These are phyloP conservation scores for Aspergillaceae sp. DNA, from an alignment of 2,329 filamentous ascomycete genomes.

Conservation along the genomic window DNA sequence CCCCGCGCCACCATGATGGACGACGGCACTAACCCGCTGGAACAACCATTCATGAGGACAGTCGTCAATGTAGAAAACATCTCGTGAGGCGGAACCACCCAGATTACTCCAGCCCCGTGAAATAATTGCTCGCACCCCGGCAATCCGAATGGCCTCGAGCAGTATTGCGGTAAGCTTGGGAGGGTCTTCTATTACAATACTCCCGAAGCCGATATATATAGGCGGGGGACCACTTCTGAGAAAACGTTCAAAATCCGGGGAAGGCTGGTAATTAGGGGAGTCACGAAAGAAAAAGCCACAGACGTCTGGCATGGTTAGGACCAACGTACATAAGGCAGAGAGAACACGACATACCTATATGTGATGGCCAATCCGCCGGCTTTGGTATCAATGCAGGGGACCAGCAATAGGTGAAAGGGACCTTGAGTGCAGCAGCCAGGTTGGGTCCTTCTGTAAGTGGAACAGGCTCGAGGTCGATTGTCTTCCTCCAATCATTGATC, in stretches of 20 bases:
- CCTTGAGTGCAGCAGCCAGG: slow-evolving; percentile 26
- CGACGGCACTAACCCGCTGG: slow-evolving; percentile 45
- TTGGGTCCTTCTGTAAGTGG: slow-evolving; percentile 29
- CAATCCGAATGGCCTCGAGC: slow-evolving; percentile 39
- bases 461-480: slow-evolving; percentile 35
- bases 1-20: slow-evolving; percentile 54
- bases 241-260: slow-evolving; percentile 35
- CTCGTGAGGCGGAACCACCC: slow-evolving; percentile 24
- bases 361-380: slow-evolving; percentile 32
- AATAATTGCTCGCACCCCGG: slow-evolving; percentile 45
- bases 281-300: slow-evolving; percentile 42
- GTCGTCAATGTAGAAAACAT: slow-evolving; percentile 46
- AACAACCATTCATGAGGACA: slow-evolving; percentile 54
- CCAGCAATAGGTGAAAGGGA: slow-evolving; percentile 42
- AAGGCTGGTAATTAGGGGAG: slow-evolving; percentile 31
- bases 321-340: background rate
- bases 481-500: slow-evolving; percentile 37
- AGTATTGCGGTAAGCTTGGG: slow-evolving; percentile 37
- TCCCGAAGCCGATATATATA: slow-evolving; percentile 51
- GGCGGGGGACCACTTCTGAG: slow-evolving; percentile 41
- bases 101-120: slow-evolving; percentile 49
- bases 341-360: slow-evolving; percentile 21
- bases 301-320: slow-evolving; percentile 18
- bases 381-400: slow-evolving; percentile 35
- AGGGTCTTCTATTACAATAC: slow-evolving; percentile 48